Evolutionary conservation across 139 green algal species (phyloP).

Genomic region (Edaphochlamys debaryana): DNA sequence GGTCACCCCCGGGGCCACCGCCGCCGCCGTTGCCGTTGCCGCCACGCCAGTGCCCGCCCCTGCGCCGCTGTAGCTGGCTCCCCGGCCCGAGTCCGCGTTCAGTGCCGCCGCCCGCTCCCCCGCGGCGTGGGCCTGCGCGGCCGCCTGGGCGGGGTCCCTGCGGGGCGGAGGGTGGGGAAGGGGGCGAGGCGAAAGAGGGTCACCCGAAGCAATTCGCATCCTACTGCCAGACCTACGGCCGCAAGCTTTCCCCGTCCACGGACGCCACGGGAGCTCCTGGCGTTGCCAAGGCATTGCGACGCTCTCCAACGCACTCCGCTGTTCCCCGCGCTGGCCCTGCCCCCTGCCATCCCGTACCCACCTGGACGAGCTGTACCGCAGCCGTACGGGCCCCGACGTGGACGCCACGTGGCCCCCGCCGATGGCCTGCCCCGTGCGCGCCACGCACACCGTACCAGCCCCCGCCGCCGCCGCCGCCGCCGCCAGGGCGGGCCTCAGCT

Average conservation of each 20-base stretch:
- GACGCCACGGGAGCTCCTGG: too few species aligned
- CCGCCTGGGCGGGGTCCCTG: conserved; percentile 24
- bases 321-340: too few species aligned
- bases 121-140: conserved; percentile 40
- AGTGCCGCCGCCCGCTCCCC: conserved; percentile 59
- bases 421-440: conserved; percentile 19
- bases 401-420: conserved; percentile 25
- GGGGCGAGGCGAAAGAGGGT: too few species aligned
- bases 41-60: neutral
- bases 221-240: too few species aligned
- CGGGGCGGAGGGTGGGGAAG: neutral
- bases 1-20: neutral
- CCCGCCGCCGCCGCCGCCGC: neutral
- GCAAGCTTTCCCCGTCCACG: too few species aligned
- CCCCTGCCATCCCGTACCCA: too few species aligned
- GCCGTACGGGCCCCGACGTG: neutral
- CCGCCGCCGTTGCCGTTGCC: neutral
- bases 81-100: conserved; percentile 74
- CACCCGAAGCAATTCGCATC: too few species aligned
- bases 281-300: too few species aligned
- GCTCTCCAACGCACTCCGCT: too few species aligned
- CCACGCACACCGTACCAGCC: conserved; percentile 15
- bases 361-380: conserved; percentile 35
- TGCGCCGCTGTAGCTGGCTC: conserved; percentile 45
- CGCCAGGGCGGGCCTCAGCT: neutral